These are phyloP conservation scores for Aspergillus aculeatinus DNA, from an alignment of 2,329 filamentous ascomycete genomes.

Conservation along the genomic window DNA sequence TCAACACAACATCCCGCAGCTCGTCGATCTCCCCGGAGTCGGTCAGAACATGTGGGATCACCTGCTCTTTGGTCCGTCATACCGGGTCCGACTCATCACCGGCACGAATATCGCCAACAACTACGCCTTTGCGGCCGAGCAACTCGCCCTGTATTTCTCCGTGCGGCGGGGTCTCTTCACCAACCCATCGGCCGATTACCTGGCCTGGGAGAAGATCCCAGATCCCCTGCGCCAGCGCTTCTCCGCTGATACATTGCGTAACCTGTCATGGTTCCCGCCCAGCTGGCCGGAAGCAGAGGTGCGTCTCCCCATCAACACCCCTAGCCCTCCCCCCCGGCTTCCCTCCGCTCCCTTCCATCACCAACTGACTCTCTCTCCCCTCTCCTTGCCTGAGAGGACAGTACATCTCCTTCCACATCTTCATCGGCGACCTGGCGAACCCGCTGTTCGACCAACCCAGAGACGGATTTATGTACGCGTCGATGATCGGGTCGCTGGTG, in stretches of 20 bases:
- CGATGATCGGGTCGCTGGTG: constrained; percentile 33
- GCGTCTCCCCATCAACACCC: not conserved
- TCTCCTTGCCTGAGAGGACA: not conserved
- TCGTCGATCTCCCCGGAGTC: constrained; percentile 51
- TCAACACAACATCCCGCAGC: constrained; percentile 39
- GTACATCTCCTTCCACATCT: not conserved
- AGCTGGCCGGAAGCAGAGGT: constrained; percentile 17
- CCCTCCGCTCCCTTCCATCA: no score
- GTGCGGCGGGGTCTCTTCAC: not conserved
- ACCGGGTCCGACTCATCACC: constrained; percentile 26
- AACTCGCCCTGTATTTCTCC: constrained; percentile 2
- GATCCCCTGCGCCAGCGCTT: not conserved
- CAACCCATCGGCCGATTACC: constrained; percentile 4
- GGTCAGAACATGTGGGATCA: constrained; percentile 42
- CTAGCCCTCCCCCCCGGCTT: no score
- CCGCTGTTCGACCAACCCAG: not conserved
- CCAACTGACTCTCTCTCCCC: no score
- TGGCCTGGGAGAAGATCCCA: constrained; percentile 15
- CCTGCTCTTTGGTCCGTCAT: constrained; percentile 24
- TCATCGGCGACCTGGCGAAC: not conserved
- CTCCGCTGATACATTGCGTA: not conserved
- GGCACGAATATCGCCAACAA: constrained; percentile 20
- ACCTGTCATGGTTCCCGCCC: not conserved
- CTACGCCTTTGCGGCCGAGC: constrained; percentile 11
- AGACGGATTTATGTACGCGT: constrained; percentile 30